Evolutionary conservation across 345 rosid genomes (phyloP), one percentile per base, ranked within the genome.

Genomic region (Microthlaspi erraticum): DNA sequence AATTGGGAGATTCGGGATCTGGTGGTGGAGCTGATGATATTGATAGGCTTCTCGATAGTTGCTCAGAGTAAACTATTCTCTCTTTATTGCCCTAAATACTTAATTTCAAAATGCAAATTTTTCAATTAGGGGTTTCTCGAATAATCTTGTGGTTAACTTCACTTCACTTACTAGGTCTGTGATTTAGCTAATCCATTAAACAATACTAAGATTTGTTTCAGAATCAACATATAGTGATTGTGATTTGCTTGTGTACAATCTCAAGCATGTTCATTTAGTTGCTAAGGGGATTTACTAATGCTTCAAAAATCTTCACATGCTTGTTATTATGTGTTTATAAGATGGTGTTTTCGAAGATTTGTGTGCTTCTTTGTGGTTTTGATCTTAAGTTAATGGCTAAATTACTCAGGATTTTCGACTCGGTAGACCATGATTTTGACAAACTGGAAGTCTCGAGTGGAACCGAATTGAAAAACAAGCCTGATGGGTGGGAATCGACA

Each of bases 401-500:
- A 60, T n/a, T 39, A 46, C 7, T 49, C 82, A 89, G 97, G 78
- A 89, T 91, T 37, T 94, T 94, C 66, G 96, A 89, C 77, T 69
- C 87, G n/a, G 57, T 85, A 38, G 85, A 83, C 19, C 62, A 76
- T 34, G 90, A 91, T 74, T 81, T 85, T 76, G 87, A 85, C 50
- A 80, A 83, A 72, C 42, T 89, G 19, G 80, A 81, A 64, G 63
- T 83, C 4, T 71, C 86, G 9, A 81, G 84, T 82, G 74, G 90
- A 29, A 77, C 88, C 2, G 93, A 87, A 77, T 68, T 88, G 60
- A 87, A 91, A 70, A 88, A 82, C 77, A 94, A 91, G 81, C 96
- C 99, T 10, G 97, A 88, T 76, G 97, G 99, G 16, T 94, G 99
- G 99, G 97, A 94, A 83, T 84, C 97, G 68, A 84, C 88, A 6